A percentile compares a stretch with the other conserved stretches of the same genome.
Conservation (phyloP, 1,284 basidiomycete genomes). For the Taiwanofungus camphoratus region DNA sequence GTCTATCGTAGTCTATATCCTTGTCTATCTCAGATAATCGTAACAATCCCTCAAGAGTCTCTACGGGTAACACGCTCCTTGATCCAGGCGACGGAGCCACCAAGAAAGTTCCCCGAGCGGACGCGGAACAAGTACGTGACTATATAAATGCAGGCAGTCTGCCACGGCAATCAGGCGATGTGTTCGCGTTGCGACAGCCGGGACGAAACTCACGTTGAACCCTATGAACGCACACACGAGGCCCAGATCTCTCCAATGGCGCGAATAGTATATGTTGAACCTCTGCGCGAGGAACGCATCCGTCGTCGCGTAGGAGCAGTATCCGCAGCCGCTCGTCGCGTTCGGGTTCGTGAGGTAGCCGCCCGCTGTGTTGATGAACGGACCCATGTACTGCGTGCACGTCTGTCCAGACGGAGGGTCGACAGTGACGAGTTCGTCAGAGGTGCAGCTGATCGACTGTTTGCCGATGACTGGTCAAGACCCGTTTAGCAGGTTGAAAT, state of each 20-base stretch:
- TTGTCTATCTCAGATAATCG: too few relatives aligned
- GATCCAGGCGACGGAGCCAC: background rate
- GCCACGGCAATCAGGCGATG: background rate
- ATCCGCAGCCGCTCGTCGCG: slow-evolving; percentile 47
- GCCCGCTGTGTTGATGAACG: slow-evolving; percentile 47
- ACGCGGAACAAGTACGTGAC: slow-evolving; percentile 34
- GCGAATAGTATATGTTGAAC: slow-evolving; percentile 51
- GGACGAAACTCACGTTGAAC: slow-evolving; percentile 46
- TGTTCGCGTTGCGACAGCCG: background rate
- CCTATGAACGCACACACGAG: slow-evolving; percentile 58
- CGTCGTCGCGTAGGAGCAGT: slow-evolving; percentile 47
- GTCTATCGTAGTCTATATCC: too few relatives aligned
- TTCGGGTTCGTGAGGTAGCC: slow-evolving; percentile 66
- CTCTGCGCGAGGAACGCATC: slow-evolving; percentile 48
- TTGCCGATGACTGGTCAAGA: slow-evolving; percentile 28
- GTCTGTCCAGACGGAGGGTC: slow-evolving; percentile 57
- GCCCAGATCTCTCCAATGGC: slow-evolving; percentile 62
- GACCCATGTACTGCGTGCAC: slow-evolving; percentile 53
- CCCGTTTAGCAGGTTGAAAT: background rate
- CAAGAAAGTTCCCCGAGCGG: slow-evolving; percentile 2
- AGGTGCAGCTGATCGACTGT: slow-evolving; percentile 40
- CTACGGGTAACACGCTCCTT: slow-evolving; percentile 2
- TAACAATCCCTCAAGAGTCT: too few relatives aligned
- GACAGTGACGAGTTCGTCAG: slow-evolving; percentile 40
- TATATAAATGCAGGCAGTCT: slow-evolving; percentile 27